Conservation (phyloP, 768 basidiomycete genomes). For the Pulveroboletus ravenelii region DNA sequence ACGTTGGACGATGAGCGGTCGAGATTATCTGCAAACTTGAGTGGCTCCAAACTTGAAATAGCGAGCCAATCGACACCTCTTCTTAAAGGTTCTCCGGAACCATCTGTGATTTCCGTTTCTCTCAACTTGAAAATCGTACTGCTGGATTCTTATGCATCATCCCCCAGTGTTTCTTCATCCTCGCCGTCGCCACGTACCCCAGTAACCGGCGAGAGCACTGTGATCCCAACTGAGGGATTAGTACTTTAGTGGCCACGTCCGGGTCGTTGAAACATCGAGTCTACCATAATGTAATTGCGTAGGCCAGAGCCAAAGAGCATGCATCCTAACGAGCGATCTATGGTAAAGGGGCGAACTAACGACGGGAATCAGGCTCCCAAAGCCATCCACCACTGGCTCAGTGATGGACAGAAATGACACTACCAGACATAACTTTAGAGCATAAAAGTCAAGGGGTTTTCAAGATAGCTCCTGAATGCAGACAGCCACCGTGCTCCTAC, state of each 20-base stretch:
- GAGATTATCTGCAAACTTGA: too few relatives aligned
- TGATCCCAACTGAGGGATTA: neutral
- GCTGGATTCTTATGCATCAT: too few relatives aligned
- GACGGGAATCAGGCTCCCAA: slow-evolving; percentile 4
- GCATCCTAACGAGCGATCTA: slow-evolving; percentile 21
- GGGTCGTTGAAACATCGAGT: slow-evolving; percentile 1
- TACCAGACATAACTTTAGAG: slow-evolving; percentile 44
- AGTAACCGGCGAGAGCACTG: too few relatives aligned
- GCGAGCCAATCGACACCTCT: too few relatives aligned
- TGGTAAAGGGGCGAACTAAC: slow-evolving; percentile 14
- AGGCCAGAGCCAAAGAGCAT: slow-evolving; percentile 9
- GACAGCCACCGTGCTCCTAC: slow-evolving; percentile 89
- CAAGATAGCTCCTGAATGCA: slow-evolving; percentile 93
- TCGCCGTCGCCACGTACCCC: neutral
- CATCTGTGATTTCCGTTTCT: too few relatives aligned
- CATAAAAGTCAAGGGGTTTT: slow-evolving; percentile 97
- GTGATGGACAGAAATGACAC: neutral
- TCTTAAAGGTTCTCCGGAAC: too few relatives aligned
- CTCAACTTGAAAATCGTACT: too few relatives aligned
- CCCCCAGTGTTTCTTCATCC: too few relatives aligned
- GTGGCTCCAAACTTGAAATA: too few relatives aligned
- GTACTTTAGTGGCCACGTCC: neutral
- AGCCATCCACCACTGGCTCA: neutral
- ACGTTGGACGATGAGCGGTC: slow-evolving; percentile 2
- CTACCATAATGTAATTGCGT: slow-evolving; percentile 10